Percentiles rank a stretch among this genome's conserved stretches.
These are phyloP conservation scores for Talaromyces borbonicus DNA, from an alignment of 495 filamentous ascomycete species.

Conservation along the genomic window DNA sequence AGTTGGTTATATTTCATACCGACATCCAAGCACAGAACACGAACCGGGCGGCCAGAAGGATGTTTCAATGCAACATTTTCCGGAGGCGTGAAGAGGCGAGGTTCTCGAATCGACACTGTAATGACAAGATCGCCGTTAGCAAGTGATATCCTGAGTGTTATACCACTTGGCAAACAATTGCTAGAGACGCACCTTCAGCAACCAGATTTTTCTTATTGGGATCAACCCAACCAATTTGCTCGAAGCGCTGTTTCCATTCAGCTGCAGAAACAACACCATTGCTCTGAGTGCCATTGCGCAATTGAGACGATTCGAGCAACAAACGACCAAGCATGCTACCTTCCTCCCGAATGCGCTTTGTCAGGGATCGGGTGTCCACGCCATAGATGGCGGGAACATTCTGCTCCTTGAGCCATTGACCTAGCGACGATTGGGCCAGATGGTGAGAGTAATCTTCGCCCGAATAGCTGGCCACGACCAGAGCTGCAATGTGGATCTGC, in stretches of 20 bases:
- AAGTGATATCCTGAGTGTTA: neutral
- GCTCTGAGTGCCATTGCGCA: conserved; percentile 33
- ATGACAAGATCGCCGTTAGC: too few relatives aligned
- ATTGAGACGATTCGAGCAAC: conserved; percentile 54
- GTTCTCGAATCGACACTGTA: conserved; percentile 74
- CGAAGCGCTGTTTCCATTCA: conserved; percentile 10
- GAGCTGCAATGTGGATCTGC: conserved; percentile 84
- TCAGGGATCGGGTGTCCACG: conserved; percentile 87
- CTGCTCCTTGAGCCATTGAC: conserved; percentile 91
- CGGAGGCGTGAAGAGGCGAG: conserved; percentile 69
- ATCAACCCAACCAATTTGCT: conserved; percentile 71
- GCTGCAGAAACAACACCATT: conserved; percentile 8
- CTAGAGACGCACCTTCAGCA: conserved; percentile 65
- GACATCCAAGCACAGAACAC: conserved; percentile 88
- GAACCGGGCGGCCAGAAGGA: conserved; percentile 73
- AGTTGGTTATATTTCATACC: conserved; percentile 97
- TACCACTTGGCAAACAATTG: neutral
- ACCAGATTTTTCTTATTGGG: conserved; percentile 90
- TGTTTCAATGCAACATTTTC: conserved; percentile 61
- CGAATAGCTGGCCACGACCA: conserved; percentile 81
- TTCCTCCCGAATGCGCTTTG: conserved; percentile 84
- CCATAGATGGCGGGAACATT: conserved; percentile 93
- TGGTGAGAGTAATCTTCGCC: conserved; percentile 93
- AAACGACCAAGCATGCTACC: conserved; percentile 95
- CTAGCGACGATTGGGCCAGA: conserved; percentile 79